Conservation (phyloP, 768 basidiomycete genomes). For the Calocybe gangraenosa region DNA sequence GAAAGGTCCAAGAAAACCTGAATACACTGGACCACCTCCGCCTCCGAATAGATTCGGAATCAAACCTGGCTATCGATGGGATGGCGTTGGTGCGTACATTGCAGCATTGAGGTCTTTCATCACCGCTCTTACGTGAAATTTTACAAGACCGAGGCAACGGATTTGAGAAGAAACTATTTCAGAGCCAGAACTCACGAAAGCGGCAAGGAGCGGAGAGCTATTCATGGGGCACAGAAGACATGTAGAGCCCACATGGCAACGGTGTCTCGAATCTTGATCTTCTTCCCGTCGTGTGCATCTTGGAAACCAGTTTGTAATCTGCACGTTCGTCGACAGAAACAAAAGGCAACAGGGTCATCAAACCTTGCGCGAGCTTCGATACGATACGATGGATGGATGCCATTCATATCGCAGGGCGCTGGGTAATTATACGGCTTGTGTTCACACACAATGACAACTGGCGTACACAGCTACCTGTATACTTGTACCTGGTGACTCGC, state of each 20-base stretch:
- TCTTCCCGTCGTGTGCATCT: slow-evolving; percentile 1
- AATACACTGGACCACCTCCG: slow-evolving; percentile 82
- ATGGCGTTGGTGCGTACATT: slow-evolving; percentile 79
- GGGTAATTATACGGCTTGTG: too few relatives aligned
- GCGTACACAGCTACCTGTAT: too few relatives aligned
- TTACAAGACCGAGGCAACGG: slow-evolving; percentile 81
- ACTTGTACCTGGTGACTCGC: too few relatives aligned
- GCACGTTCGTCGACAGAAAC: too few relatives aligned
- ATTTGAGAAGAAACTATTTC: slow-evolving; percentile 91
- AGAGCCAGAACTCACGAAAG: slow-evolving; percentile 71
- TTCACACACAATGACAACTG: too few relatives aligned
- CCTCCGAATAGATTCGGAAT: slow-evolving; percentile 96
- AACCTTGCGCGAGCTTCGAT: too few relatives aligned
- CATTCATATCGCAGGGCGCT: too few relatives aligned
- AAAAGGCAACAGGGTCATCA: too few relatives aligned
- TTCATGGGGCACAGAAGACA: slow-evolving; percentile 89
- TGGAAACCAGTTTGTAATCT: too few relatives aligned
- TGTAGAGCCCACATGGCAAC: slow-evolving; percentile 45
- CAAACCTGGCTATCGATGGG: slow-evolving; percentile 95
- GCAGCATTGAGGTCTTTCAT: background rate
- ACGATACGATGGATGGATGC: too few relatives aligned
- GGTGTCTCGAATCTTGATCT: background rate
- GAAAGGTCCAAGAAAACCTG: slow-evolving; percentile 77
- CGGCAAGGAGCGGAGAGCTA: slow-evolving; percentile 71
- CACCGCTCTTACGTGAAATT: background rate